These are phyloP conservation scores for Xylaria cubensis DNA, from an alignment of 495 filamentous ascomycete genomes.

Conservation along the genomic window DNA sequence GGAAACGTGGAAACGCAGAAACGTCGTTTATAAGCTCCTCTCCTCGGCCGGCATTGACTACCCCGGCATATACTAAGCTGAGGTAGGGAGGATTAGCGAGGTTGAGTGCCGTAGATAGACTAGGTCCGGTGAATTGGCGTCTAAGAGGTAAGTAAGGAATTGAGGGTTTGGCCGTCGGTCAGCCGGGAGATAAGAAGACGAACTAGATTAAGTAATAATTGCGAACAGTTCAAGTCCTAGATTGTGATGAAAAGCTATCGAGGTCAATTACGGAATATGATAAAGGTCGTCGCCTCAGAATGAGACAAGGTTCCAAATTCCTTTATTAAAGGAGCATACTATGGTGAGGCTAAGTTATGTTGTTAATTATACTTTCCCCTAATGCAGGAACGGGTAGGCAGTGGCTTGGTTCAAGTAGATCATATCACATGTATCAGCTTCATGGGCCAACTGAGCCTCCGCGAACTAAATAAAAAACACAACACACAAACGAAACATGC, in stretches of 20 bases:
- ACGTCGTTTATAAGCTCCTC: neutral
- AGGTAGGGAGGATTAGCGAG: neutral
- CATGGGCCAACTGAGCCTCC: slow-evolving; percentile 1
- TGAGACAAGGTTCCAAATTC: neutral
- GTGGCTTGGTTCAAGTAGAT: slow-evolving; percentile 8
- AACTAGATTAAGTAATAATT: slow-evolving; percentile 4
- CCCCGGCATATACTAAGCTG: neutral
- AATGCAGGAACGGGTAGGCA: slow-evolving; percentile 7
- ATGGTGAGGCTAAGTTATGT: slow-evolving; percentile 5
- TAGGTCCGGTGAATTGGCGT: neutral
- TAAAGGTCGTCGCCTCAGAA: neutral
- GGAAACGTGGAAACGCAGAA: neutral
- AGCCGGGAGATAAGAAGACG: neutral
- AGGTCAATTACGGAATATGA: neutral
- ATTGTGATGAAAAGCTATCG: neutral
- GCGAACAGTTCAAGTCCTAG: neutral
- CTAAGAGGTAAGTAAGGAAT: neutral
- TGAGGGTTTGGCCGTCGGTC: neutral
- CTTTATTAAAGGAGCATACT: slow-evolving; percentile 9
- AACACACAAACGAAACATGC: neutral
- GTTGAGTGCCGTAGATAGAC: neutral
- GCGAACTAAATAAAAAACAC: neutral
- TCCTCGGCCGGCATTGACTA: neutral
- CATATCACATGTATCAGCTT: neutral
- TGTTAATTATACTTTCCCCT: slow-evolving; percentile 3